A percentile compares a stretch with the other conserved stretches of the same genome.
These are phyloP conservation scores for Clarkia xantiana DNA, from an alignment of 345 rosid species.

Conservation along the genomic window DNA sequence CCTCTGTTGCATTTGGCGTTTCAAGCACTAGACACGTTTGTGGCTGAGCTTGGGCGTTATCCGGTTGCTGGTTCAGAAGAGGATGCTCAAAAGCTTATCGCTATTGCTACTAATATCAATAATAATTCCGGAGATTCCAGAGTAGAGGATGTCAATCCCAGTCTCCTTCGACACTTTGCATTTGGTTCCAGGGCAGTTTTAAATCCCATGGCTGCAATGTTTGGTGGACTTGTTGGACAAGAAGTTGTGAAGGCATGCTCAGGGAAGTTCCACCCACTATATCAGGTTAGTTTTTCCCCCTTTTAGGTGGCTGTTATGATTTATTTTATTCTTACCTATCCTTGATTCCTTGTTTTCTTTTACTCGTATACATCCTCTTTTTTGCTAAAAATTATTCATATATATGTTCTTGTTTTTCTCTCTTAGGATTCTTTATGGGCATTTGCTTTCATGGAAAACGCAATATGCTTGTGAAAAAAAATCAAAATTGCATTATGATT, in stretches of 20 bases:
- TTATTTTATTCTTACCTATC: neutral
- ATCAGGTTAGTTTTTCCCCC: constrained; percentile 40
- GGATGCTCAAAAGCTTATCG: constrained; percentile 69
- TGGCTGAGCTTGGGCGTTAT: constrained; percentile 48
- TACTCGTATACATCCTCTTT: neutral
- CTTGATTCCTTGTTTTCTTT: neutral
- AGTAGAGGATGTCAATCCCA: constrained; percentile 60
- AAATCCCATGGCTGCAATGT: constrained; percentile 99
- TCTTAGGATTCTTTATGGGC: too few relatives aligned
- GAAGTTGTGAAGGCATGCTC: constrained; percentile 99
- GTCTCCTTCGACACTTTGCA: constrained; percentile 70
- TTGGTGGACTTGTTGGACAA: constrained; percentile 97
- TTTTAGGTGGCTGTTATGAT: neutral
- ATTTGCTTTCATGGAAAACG: too few relatives aligned
- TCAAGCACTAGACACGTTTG: constrained; percentile 82
- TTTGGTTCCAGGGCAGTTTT: constrained; percentile 92
- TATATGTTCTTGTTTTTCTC: too few relatives aligned
- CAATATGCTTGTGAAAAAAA: too few relatives aligned
- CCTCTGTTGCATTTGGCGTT: constrained; percentile 87
- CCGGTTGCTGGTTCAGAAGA: constrained; percentile 88
- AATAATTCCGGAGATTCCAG: constrained; percentile 55
- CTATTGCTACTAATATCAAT: constrained; percentile 47
- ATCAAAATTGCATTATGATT: too few relatives aligned
- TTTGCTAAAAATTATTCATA: too few relatives aligned
- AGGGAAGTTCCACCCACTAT: constrained; percentile 93